phyloP scores from a whole-genome alignment of 192 early-diverging fungal species.

The Coemansia sp. region DNA sequence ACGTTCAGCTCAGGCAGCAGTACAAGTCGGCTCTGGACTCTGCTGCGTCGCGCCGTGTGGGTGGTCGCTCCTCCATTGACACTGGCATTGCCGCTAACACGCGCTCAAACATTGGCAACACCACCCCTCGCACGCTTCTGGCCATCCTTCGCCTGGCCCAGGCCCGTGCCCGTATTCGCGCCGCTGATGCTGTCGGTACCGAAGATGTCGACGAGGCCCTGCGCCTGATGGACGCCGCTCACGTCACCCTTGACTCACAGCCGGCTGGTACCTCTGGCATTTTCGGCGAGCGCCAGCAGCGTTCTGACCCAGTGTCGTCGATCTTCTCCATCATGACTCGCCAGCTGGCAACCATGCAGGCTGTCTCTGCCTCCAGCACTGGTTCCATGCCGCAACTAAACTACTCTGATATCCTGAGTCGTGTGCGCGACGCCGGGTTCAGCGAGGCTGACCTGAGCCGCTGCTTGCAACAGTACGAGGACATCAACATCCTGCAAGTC shows the following conservation, averaged over 20 bases:
- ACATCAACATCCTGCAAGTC: conserved; percentile 73
- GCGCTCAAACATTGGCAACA: conserved; percentile 38
- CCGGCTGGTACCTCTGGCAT: conserved; percentile 26
- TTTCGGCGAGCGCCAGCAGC: conserved; percentile 39
- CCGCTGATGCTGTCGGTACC: conserved; percentile 63
- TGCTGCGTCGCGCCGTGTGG: conserved; percentile 15
- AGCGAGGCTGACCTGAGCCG: conserved; percentile 75
- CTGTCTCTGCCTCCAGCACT: conserved; percentile 33
- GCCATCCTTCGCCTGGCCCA: conserved; percentile 82
- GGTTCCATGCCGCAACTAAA: conserved; percentile 54
- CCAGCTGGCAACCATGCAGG: conserved; percentile 66
- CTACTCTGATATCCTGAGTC: conserved; percentile 66
- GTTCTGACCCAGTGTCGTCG: conserved; percentile 57
- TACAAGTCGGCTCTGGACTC: conserved; percentile 47
- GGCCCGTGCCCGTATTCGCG: conserved; percentile 79
- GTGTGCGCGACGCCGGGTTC: conserved; percentile 74
- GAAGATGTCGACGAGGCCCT: conserved; percentile 87
- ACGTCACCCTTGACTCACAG: conserved; percentile 72
- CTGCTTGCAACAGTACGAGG: conserved; percentile 70
- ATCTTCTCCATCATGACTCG: conserved; percentile 80
- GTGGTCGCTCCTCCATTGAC: conserved; percentile 26
- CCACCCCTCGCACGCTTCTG: conserved; percentile 76
- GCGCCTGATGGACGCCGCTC: conserved; percentile 87
- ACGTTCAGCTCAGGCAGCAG: conserved; percentile 73
- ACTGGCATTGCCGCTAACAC: conserved; percentile 15